Evolutionary conservation across 164 flowering plant genomes (phyloP).

Genomic region (Litsea cubeba): DNA sequence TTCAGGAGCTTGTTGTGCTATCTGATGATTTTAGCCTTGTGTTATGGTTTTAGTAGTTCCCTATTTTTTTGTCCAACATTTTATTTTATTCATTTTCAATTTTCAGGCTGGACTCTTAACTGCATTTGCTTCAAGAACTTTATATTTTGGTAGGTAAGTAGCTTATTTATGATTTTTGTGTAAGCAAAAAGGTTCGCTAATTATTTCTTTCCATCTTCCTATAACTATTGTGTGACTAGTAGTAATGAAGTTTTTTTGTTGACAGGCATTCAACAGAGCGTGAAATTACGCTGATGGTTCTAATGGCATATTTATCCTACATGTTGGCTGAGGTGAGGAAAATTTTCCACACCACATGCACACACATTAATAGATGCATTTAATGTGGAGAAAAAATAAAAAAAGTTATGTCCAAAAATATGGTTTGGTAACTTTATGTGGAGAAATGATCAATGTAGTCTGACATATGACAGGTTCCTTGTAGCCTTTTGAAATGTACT

Average conservation of each 20-base stretch:
- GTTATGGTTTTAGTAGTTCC: neutral
- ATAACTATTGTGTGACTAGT: neutral
- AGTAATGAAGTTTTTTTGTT: slow-evolving; percentile 4
- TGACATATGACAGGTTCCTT: too few relatives aligned
- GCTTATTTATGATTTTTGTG: neutral
- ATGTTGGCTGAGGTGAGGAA: slow-evolving; percentile 77
- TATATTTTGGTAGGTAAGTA: slow-evolving; percentile 71
- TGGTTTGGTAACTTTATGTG: too few relatives aligned
- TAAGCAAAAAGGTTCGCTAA: neutral
- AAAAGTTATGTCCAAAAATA: too few relatives aligned
- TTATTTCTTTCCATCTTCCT: neutral
- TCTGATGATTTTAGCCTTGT: neutral
- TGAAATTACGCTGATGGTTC: slow-evolving; percentile 66
- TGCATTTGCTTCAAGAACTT: slow-evolving; percentile 52
- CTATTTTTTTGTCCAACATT: neutral
- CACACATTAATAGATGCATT: neutral
- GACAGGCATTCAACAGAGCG: slow-evolving; percentile 82
- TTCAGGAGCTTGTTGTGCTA: neutral
- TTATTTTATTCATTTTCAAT: neutral
- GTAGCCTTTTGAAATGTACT: too few relatives aligned
- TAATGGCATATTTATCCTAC: slow-evolving; percentile 92
- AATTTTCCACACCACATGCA: neutral
- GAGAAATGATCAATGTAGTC: too few relatives aligned
- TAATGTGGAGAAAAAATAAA: neutral
- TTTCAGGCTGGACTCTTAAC: slow-evolving; percentile 76